A percentile compares a stretch with the other conserved stretches of the same genome.
Conservation (phyloP, 768 basidiomycete species). For the Boletellus sp. region DNA sequence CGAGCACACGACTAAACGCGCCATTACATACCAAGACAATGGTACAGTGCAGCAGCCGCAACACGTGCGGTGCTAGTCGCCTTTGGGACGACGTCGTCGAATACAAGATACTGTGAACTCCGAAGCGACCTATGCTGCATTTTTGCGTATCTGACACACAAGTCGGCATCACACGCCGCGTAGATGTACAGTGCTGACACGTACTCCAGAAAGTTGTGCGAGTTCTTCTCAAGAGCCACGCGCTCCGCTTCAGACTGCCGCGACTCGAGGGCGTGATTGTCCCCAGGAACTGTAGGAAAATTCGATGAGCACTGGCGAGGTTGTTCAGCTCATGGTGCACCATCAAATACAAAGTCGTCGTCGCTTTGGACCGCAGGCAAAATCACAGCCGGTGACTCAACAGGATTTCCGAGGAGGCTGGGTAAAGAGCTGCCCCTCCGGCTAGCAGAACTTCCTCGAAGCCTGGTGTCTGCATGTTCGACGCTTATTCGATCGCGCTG, state of each 20-base stretch:
- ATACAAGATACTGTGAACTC: conserved; percentile 45
- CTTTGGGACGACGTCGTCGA: conserved; percentile 65
- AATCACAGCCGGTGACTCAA: conserved; percentile 51
- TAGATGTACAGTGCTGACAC: conserved; percentile 15
- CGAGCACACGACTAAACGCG: background rate
- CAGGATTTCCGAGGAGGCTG: conserved; percentile 44
- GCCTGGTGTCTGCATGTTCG: conserved; percentile 48
- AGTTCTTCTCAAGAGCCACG: conserved; percentile 67
- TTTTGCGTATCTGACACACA: conserved; percentile 58
- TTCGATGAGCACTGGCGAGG: conserved; percentile 11
- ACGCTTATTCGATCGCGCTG: conserved; percentile 43
- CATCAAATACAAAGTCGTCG: conserved; percentile 67
- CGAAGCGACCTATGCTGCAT: conserved; percentile 69
- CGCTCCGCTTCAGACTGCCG: conserved; percentile 55
- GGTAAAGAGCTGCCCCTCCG: conserved; percentile 56
- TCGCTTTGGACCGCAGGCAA: conserved; percentile 39
- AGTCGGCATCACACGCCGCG: conserved; percentile 9
- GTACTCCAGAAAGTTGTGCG: conserved; percentile 78
- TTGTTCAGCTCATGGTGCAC: conserved; percentile 33
- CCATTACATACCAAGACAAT: conserved; percentile 74
- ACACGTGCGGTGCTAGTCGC: conserved; percentile 69
- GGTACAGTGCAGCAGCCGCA: conserved; percentile 79
- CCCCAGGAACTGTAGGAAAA: conserved; percentile 25
- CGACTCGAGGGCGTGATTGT: conserved; percentile 37
- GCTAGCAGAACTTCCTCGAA: conserved; percentile 55